A percentile compares a stretch with the other conserved stretches of the same genome.
phyloP scores from a whole-genome alignment of 1,139 yeast species.

The Yamadazyma atlantica region DNA sequence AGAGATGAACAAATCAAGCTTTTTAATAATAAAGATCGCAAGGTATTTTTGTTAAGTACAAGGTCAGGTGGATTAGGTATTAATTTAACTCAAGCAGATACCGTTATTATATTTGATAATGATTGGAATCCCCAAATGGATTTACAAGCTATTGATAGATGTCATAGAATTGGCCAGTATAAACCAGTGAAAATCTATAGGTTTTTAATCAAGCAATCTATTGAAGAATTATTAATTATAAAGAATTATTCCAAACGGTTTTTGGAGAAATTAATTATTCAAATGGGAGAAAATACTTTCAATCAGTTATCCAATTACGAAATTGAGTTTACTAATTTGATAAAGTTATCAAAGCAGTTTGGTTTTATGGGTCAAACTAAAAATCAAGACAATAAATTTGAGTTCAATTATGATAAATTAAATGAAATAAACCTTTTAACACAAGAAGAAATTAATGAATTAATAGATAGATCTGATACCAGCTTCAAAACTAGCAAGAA shows the following conservation, averaged over 20 bases:
- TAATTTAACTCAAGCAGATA: constrained; percentile 82
- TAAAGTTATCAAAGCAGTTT: constrained; percentile 29
- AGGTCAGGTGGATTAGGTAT: constrained; percentile 95
- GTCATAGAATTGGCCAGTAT: constrained; percentile 88
- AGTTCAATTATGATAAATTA: constrained; percentile 12
- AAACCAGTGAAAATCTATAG: constrained; percentile 82
- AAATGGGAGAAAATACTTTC: constrained; percentile 74
- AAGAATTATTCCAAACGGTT: constrained; percentile 77
- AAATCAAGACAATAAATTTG: constrained; percentile 7
- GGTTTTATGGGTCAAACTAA: constrained; percentile 13
- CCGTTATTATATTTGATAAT: constrained; percentile 85
- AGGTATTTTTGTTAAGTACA: constrained; percentile 75
- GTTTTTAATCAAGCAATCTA: constrained; percentile 70
- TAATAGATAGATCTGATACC: constrained; percentile 51
- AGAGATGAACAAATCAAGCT: constrained; percentile 62
- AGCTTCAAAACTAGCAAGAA: constrained; percentile 39
- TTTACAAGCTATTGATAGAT: constrained; percentile 93
- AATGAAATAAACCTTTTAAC: constrained; percentile 16
- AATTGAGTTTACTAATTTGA: constrained; percentile 27
- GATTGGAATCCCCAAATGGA: constrained; percentile 99
- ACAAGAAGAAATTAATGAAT: constrained; percentile 47
- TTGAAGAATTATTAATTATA: constrained; percentile 78
- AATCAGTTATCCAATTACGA: constrained; percentile 27
- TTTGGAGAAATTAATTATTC: constrained; percentile 80
- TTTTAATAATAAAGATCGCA: constrained; percentile 43